phyloP scores from a whole-genome alignment of 306 rosid genomes.

The Quercus parvula region DNA sequence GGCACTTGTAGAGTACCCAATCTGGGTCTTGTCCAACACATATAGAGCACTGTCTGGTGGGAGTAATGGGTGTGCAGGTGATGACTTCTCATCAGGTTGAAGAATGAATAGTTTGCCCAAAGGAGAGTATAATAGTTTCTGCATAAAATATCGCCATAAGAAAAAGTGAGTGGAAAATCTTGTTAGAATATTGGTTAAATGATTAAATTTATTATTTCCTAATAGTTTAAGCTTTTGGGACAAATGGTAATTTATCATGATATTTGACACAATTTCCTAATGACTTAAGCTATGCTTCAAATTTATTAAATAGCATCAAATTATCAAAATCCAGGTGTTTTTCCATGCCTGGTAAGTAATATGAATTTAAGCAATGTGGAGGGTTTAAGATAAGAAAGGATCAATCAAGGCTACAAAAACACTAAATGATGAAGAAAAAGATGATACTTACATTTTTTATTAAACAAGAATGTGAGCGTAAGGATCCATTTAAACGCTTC shows the following conservation, averaged over 20 bases:
- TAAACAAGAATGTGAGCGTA: slow-evolving; percentile 79
- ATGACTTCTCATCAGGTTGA: slow-evolving; percentile 76
- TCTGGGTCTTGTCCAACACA: slow-evolving; percentile 46
- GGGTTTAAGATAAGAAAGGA: not conserved
- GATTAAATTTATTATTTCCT: too few species aligned
- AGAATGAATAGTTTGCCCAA: slow-evolving; percentile 73
- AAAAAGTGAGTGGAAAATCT: not conserved
- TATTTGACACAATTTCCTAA: too few species aligned
- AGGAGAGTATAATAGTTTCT: slow-evolving; percentile 79
- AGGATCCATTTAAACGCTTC: slow-evolving; percentile 65
- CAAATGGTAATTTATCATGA: too few species aligned
- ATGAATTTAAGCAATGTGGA: not conserved
- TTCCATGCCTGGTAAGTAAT: not conserved
- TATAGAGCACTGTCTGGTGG: slow-evolving; percentile 63
- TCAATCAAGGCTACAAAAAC: not conserved
- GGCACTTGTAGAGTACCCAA: slow-evolving; percentile 52
- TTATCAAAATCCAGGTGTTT: not conserved
- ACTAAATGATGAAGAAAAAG: not conserved
- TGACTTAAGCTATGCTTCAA: not conserved
- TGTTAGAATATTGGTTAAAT: too few species aligned
- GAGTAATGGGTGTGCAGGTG: slow-evolving; percentile 84
- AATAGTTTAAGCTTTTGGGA: too few species aligned
- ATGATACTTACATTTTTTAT: slow-evolving; percentile 52
- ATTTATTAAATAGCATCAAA: not conserved
- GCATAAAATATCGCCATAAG: slow-evolving; percentile 21